Evolutionary conservation across 2,329 filamentous ascomycete genomes (phyloP).

Genomic region (Talaromyces marneffei): DNA sequence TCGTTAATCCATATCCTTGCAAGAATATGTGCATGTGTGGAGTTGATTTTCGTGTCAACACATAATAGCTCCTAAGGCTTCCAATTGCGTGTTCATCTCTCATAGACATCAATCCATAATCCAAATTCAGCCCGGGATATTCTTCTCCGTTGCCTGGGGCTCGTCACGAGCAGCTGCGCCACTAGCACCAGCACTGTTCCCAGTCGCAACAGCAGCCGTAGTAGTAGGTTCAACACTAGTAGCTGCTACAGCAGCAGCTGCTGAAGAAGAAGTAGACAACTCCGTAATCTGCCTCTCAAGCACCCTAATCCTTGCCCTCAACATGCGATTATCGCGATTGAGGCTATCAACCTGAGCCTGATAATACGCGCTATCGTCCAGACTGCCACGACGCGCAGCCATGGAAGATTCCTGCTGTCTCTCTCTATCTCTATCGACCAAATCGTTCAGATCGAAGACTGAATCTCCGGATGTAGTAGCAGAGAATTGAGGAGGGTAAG

Average conservation of each 20-base stretch:
- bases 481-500: neutral
- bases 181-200: neutral
- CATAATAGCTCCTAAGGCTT: neutral
- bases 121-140: neutral
- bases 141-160: neutral
- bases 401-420: conserved; percentile 12
- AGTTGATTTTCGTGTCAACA: neutral
- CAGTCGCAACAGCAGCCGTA: neutral
- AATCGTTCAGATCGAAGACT: conserved; percentile 16
- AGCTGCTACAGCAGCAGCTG: neutral
- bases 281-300: conserved; percentile 24
- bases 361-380: conserved; percentile 44
- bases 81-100: neutral
- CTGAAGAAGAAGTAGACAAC: conserved; percentile 1
- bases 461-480: conserved; percentile 25
- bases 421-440: conserved; percentile 21
- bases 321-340: conserved; percentile 45
- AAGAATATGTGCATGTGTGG: neutral
- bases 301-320: conserved; percentile 43
- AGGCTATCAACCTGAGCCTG: conserved; percentile 45
- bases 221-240: neutral
- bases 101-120: neutral
- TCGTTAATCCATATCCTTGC: neutral
- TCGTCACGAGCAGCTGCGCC: neutral
- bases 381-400: conserved; percentile 32